phyloP scores from a whole-genome alignment of 1,139 yeast species.

The Yamadazyma mexicana region DNA sequence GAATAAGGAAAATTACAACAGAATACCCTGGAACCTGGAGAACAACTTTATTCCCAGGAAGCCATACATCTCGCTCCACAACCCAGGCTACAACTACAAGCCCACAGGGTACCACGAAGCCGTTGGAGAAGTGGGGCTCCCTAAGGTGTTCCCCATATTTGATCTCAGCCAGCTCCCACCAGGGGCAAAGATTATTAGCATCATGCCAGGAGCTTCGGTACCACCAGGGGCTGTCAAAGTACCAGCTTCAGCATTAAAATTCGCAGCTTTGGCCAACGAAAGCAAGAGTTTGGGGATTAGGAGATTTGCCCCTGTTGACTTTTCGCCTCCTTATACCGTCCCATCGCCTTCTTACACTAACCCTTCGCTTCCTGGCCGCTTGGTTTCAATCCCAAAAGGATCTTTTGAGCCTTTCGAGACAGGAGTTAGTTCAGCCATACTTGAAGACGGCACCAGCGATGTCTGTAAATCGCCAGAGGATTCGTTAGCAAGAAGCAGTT shows the following conservation, averaged over 20 bases:
- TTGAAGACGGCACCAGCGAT: background rate
- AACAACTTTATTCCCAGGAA: background rate
- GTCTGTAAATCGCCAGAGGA: constrained; percentile 1
- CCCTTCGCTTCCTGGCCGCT: too few relatives aligned
- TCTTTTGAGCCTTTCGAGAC: too few relatives aligned
- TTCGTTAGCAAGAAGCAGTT: background rate
- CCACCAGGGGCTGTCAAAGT: constrained; percentile 3
- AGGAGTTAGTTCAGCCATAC: too few relatives aligned
- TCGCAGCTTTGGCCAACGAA: background rate
- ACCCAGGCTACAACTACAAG: background rate
- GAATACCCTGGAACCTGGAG: too few relatives aligned
- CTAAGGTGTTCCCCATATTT: constrained; percentile 1
- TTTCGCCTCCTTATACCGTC: too few relatives aligned
- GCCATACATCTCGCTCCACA: background rate
- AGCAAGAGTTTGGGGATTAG: background rate
- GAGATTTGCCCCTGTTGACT: background rate
- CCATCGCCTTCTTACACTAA: too few relatives aligned
- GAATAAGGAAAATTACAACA: too few relatives aligned
- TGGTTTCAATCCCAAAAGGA: too few relatives aligned
- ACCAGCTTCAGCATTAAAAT: constrained; percentile 2
- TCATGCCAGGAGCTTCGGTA: constrained; percentile 26
- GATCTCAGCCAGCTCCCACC: constrained; percentile 11
- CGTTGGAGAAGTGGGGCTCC: background rate
- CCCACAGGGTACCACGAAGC: too few relatives aligned
- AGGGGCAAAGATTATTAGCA: constrained; percentile 18